Evolutionary conservation across 2,329 filamentous ascomycete genomes (phyloP), one percentile per base, ranked within the genome.

Genomic region (Pezicula radicicola): DNA sequence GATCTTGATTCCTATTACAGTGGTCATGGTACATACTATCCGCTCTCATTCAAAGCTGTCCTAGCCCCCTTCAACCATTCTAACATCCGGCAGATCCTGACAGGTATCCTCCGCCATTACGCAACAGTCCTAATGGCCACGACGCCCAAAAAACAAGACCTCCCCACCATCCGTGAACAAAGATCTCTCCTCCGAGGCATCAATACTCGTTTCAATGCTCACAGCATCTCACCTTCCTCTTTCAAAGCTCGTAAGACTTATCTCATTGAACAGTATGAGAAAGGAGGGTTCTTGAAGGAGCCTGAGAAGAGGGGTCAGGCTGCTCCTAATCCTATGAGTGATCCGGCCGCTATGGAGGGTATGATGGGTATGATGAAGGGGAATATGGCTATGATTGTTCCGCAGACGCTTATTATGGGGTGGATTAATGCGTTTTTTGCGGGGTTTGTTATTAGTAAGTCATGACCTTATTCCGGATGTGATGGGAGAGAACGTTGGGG

Each of bases 301-400:
- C 92, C 91, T 2, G 89, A 94, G 50, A 83, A 79, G 65, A 86
- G 88, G 67, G 92, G 92, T 48, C 89, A 97, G 73, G 88, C 91
- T 3, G 87, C 91, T 18, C 84, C 90, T 36, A 99, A 97, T 72
- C 94, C 94, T 4, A 91, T 99, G 83, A 89, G 88, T 10, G 94
- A 99, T 70, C 95, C 95, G 19, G 88, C 88, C 45, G 91, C 90
- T 53, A 99, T 99, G 94, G 95, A 99, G 68, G 93, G 92, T 61
- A 99, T 99, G 94, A 99, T 99, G 94, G 93, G 94, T 61, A 96
- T 96, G 91, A 96, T 99, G 90, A 99, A 99, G 82, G 92, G 92
- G 52, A 96, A 99, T 69, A 96, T 99, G 89, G 93, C 94, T 59
- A 99, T 97, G 94, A 97, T 99, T 77, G 91, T 99, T 53, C 94